phyloP scores from a whole-genome alignment of 441 rosid species.

The Pelargonium citronellum region DNA sequence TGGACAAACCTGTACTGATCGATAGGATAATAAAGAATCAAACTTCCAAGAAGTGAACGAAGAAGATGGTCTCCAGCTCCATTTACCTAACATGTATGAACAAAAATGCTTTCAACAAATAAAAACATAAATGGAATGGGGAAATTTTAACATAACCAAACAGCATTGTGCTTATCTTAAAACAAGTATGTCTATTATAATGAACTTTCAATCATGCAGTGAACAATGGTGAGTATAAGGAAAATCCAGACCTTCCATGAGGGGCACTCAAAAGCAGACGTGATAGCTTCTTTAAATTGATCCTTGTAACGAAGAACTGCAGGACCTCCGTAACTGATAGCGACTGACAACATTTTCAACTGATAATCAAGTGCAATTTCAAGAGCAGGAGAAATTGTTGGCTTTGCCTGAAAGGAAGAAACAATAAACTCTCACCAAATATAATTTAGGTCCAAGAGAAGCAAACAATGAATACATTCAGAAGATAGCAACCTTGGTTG shows the following conservation, averaged over 20 bases:
- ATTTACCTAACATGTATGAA: slow-evolving; percentile 55
- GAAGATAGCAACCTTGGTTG: slow-evolving; percentile 56
- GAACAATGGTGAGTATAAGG: slow-evolving; percentile 19
- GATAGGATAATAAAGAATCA: slow-evolving; percentile 81
- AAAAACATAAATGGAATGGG: not conserved
- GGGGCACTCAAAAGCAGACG: slow-evolving; percentile 85
- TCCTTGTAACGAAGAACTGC: slow-evolving; percentile 73
- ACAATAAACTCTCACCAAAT: slow-evolving; percentile 21
- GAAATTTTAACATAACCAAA: not conserved
- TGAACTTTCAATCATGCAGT: slow-evolving; percentile 11
- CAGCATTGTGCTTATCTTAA: slow-evolving; percentile 1
- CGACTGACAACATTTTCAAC: slow-evolving; percentile 77
- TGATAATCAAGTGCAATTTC: slow-evolving; percentile 95
- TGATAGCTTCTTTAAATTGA: slow-evolving; percentile 67
- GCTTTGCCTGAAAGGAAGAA: slow-evolving; percentile 51
- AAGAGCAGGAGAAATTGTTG: slow-evolving; percentile 88
- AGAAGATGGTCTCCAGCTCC: slow-evolving; percentile 96
- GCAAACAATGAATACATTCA: slow-evolving; percentile 24
- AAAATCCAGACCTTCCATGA: slow-evolving; percentile 85
- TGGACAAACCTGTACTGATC: slow-evolving; percentile 80
- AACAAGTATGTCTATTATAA: not conserved
- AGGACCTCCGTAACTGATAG: slow-evolving; percentile 86
- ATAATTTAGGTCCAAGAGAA: slow-evolving; percentile 22
- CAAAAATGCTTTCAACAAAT: slow-evolving; percentile 13
- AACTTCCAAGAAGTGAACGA: slow-evolving; percentile 85